phyloP scores from a whole-genome alignment of 257 asterid species.

The Solanum phureja region DNA sequence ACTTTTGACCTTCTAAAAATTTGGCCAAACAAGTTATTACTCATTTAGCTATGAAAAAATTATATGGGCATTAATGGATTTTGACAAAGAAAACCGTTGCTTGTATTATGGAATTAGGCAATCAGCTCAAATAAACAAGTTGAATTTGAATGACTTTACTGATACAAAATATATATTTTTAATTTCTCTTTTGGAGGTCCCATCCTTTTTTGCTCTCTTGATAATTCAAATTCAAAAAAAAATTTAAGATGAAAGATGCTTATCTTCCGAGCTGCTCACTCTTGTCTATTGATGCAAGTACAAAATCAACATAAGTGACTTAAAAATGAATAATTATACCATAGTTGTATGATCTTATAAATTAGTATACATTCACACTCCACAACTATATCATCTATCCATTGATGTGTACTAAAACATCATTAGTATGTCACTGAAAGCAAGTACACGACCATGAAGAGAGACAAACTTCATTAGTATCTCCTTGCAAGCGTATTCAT shows the following conservation, averaged over 20 bases:
- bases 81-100: neutral
- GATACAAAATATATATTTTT: neutral
- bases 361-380: neutral
- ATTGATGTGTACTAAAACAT: neutral
- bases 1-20: neutral
- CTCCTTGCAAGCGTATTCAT: neutral
- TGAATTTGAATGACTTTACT: neutral
- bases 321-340: neutral
- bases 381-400: neutral
- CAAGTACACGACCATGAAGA: neutral
- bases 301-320: neutral
- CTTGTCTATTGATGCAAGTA: neutral
- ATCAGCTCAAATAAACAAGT: neutral
- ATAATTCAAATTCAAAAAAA: too few species aligned
- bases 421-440: neutral
- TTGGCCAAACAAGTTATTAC: neutral
- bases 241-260: neutral
- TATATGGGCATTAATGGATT: neutral
- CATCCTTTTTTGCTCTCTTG: too few species aligned
- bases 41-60: neutral
- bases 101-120: neutral
- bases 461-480: neutral
- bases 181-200: accelerated
- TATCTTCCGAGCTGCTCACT: neutral
- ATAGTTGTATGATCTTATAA: too few species aligned